phyloP scores from a whole-genome alignment of 1,284 basidiomycete genomes.

The Cryptococcus sp. region DNA sequence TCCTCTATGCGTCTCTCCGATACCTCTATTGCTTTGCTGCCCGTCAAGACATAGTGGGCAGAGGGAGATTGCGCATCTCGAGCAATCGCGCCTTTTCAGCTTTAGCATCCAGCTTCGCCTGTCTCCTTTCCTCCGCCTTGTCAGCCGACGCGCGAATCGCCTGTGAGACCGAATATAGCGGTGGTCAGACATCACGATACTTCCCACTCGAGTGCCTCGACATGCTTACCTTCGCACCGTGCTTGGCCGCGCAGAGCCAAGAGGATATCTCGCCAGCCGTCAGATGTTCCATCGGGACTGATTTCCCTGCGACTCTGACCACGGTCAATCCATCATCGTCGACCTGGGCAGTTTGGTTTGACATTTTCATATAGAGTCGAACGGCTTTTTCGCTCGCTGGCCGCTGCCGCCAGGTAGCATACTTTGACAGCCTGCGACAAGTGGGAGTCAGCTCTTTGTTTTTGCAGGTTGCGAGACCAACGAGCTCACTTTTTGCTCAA shows the following conservation, averaged over 20 bases:
- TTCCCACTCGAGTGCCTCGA: neutral
- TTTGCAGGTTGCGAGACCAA: neutral
- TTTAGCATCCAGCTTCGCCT: slow-evolving; percentile 11
- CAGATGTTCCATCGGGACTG: slow-evolving; percentile 16
- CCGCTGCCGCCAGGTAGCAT: slow-evolving; percentile 70
- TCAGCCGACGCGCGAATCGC: slow-evolving; percentile 13
- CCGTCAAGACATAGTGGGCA: slow-evolving; percentile 9
- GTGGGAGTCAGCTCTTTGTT: neutral
- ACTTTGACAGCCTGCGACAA: slow-evolving; percentile 61
- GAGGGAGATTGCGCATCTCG: slow-evolving; percentile 17
- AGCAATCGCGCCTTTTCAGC: slow-evolving; percentile 19
- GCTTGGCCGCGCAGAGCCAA: slow-evolving; percentile 35
- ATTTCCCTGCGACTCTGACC: slow-evolving; percentile 24
- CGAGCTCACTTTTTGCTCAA: slow-evolving; percentile 25
- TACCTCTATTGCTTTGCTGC: neutral
- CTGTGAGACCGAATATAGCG: slow-evolving; percentile 1
- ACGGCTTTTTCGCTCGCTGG: slow-evolving; percentile 71
- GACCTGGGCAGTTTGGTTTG: slow-evolving; percentile 6
- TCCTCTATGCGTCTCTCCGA: neutral
- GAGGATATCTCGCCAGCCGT: slow-evolving; percentile 36
- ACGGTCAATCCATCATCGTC: slow-evolving; percentile 4
- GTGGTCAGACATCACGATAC: neutral
- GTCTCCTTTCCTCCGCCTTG: slow-evolving; percentile 9
- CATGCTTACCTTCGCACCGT: slow-evolving; percentile 36
- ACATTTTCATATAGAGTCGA: slow-evolving; percentile 64